Base-by-base conservation (phyloP, 2,329 filamentous ascomycete species). In the Fusarium caatingaense region DNA sequence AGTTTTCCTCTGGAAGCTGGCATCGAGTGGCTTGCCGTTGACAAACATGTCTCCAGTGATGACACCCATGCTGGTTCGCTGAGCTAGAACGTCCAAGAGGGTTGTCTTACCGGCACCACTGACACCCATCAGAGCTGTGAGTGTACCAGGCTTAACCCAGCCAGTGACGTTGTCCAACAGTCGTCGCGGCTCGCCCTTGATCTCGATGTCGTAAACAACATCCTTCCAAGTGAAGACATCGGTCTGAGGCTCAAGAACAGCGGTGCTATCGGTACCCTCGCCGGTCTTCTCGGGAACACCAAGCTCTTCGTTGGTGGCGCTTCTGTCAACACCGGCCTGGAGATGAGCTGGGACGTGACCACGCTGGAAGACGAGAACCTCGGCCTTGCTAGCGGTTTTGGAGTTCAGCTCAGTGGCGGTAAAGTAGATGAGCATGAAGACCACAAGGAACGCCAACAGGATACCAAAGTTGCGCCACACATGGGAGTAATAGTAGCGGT, bases 131-230 rank as follows among this genome's bases (percentile, higher is more conserved):
- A 97, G 83, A 3, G 93, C 93, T 5, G 93, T 97, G 34, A 97
- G 81, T 2, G 92, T 97, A 30, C 94, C 94, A 0, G 94, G 94
- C 78, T 94, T 94, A 60, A 97, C 93, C 92, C 93, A 97, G 8
- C 94, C 94, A 71, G 92, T 89, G 3, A 97, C 92, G 59, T 94
- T 83, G 71, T 97, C 90, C 55, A 97, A 80, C 64, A 97, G 77
- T 20, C 91, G 86, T n/a, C 93, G 87, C 2, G 85, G 81, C 68
- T 93, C 87, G 2, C 85, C 85, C 80, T 96, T 96, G 80, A 97
- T 92, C 72, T 91, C 87, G 69, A 89, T 86, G 21, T 89, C 85
- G 60, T 87, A 97, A 69, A 89, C 90, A 1, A 96, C 90, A 72
- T 94, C 85, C 58, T 88, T 85, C 93, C 93, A 97, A 42, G 92